phyloP scores from a whole-genome alignment of 208 protist species.

The Naegleria lovaniensis region DNA sequence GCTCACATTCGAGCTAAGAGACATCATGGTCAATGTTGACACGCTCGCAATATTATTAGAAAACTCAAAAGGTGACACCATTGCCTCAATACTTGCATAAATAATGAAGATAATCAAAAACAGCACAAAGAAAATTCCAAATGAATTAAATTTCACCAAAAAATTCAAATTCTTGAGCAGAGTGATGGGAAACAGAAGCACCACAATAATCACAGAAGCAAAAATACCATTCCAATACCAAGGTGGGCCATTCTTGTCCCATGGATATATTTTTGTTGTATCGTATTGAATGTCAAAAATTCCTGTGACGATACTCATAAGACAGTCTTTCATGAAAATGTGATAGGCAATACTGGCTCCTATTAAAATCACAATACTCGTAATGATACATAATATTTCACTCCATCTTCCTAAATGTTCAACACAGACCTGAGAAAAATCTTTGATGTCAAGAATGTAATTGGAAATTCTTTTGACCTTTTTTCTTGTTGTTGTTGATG shows the following conservation, averaged over 20 bases:
- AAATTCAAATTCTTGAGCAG: background rate
- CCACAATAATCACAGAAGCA: background rate
- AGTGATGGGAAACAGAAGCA: background rate
- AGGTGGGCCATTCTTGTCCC: background rate
- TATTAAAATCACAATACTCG: conserved; percentile 18
- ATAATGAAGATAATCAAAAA: background rate
- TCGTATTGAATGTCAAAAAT: background rate
- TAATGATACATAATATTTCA: background rate
- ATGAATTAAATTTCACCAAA: conserved; percentile 13
- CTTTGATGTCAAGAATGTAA: background rate
- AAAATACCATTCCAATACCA: conserved; percentile 17
- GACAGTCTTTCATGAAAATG: conserved; percentile 18
- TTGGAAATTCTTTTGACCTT: background rate
- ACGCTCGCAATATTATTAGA: background rate
- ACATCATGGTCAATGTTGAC: too few species aligned
- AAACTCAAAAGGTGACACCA: background rate
- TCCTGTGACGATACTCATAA: background rate
- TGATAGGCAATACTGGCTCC: conserved; percentile 18
- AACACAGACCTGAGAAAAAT: conserved; percentile 24
- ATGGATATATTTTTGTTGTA: background rate
- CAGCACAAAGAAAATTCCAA: conserved; percentile 20
- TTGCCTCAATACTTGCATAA: background rate
- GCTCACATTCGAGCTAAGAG: background rate
- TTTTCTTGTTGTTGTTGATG: background rate
- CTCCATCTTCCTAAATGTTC: conserved; percentile 11